Percentiles rank a stretch among this genome's conserved stretches.
These are phyloP conservation scores for Limnanthes douglasii DNA, from an alignment of 345 rosid genomes.

Conservation along the genomic window DNA sequence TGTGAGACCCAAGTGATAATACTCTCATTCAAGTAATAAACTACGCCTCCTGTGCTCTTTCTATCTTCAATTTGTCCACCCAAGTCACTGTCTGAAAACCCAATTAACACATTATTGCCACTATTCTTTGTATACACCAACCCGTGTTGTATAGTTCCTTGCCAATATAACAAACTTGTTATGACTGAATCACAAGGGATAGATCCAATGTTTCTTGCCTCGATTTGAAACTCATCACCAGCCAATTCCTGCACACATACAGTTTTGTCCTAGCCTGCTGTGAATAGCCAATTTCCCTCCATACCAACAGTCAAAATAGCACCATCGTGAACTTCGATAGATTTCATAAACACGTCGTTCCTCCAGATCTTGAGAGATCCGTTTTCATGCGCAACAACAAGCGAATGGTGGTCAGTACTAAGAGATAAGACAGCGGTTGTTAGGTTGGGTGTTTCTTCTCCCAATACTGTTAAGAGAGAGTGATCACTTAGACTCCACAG, in stretches of 20 bases:
- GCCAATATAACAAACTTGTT: conserved; percentile 47
- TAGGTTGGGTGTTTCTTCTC: conserved; percentile 36
- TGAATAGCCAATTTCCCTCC: conserved; percentile 51
- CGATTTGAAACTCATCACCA: conserved; percentile 48
- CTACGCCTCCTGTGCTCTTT: too few species aligned
- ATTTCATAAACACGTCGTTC: conserved; percentile 41
- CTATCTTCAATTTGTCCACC: too few species aligned
- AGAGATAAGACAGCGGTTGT: conserved; percentile 47
- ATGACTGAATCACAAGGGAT: conserved; percentile 48
- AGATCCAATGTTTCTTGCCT: conserved; percentile 44
- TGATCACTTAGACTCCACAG: conserved; percentile 85
- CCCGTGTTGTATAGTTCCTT: too few species aligned
- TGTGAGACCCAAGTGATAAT: too few species aligned
- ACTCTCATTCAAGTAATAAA: too few species aligned
- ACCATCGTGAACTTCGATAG: conserved; percentile 35
- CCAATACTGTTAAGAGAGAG: conserved; percentile 56
- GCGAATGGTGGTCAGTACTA: conserved; percentile 21
- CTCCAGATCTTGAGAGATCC: conserved; percentile 85
- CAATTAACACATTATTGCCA: too few species aligned
- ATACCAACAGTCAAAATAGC: conserved; percentile 40
- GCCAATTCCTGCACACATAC: conserved; percentile 58
- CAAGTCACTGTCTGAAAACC: too few species aligned
- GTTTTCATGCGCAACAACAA: conserved; percentile 62
- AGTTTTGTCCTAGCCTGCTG: conserved; percentile 86
- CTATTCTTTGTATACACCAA: too few species aligned